Evolutionary conservation across 23 red algal genomes (phyloP), one percentile per base, ranked within the genome.

Genomic region (Gracilariopsis chorda): DNA sequence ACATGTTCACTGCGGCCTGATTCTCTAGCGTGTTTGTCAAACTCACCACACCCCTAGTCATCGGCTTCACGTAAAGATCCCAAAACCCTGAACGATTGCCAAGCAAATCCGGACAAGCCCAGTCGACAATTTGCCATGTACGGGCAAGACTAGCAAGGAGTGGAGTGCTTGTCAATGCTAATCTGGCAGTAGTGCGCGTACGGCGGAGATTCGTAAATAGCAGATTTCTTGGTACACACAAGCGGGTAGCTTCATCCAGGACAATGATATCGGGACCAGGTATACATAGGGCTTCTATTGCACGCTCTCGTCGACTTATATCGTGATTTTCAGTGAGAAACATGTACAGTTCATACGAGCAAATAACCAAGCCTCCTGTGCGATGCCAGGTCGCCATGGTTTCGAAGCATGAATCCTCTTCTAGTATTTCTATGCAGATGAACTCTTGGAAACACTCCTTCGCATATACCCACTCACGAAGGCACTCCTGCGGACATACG

Each of bases 141-240:
- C 51, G 69, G 37, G 65, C 48, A 48, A 89, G 33, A 55, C 78
- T 75, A 10, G 45, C 47, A 19, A 33, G 39, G 21, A 76, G 32
- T 1, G 85, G 85, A 45, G 59, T 35, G 41, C 70, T 89, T 32
- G 85, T 89, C 37, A 89, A 56, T 65, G 85, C 85, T 12, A 89
- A 51, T 16, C 85, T 43, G 41, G 85, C 24, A 25, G 46, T 59
- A 29, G 85, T 77, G 33, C 58, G 65, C 4, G 59, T 37, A 34
- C 46, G 11, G 29, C 58, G 30, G 53, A 89, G 47, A 44, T 36
- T 48, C 6, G 40, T 20, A 24, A 36, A 27, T 42, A 73, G 42
- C 42, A 36, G 67, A 20, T 25, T 9, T 27, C 17, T 23, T 24
- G 47, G 14, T 23, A 39, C 25, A 4, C 85, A 40, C 36, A 59